A percentile compares a stretch with the other conserved stretches of the same genome.
Conservation (phyloP, 129 eudicot genomes). For the Solidago caesia region DNA sequence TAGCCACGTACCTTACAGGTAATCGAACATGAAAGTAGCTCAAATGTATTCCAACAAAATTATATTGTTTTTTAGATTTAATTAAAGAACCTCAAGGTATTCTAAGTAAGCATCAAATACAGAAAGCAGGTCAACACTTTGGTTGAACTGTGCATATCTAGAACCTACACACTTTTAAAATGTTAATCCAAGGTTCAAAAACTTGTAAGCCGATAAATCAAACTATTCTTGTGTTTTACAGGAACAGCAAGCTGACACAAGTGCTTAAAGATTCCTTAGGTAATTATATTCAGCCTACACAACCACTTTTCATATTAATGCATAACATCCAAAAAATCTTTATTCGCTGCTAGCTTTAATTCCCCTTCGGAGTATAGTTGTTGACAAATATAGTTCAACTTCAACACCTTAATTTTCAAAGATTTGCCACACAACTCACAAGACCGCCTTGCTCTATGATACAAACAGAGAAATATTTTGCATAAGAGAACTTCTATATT, state of each 20-base stretch:
- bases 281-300: conserved; percentile 20
- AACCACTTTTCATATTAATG: conserved; percentile 1
- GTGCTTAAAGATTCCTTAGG: conserved; percentile 80
- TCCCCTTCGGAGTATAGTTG: too few species aligned
- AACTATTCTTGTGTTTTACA: conserved; percentile 38
- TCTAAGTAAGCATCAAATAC: too few species aligned
- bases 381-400: too few species aligned
- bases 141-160: too few species aligned
- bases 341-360: background rate
- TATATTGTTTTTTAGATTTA: background rate
- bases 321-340: conserved; percentile 2
- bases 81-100: too few species aligned
- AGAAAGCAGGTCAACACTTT: too few species aligned
- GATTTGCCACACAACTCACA: background rate
- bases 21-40: conserved; percentile 1
- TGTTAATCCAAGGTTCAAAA: conserved; percentile 1
- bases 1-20: conserved; percentile 79
- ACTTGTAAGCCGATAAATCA: conserved; percentile 2
- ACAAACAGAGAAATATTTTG: background rate
- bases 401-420: too few species aligned
- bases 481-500: background rate
- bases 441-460: background rate
- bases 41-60: background rate
- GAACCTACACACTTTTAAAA: background rate
- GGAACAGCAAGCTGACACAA: conserved; percentile 84